These are phyloP conservation scores for Leccinum uliginosum DNA, from an alignment of 768 basidiomycete genomes.

Conservation along the genomic window DNA sequence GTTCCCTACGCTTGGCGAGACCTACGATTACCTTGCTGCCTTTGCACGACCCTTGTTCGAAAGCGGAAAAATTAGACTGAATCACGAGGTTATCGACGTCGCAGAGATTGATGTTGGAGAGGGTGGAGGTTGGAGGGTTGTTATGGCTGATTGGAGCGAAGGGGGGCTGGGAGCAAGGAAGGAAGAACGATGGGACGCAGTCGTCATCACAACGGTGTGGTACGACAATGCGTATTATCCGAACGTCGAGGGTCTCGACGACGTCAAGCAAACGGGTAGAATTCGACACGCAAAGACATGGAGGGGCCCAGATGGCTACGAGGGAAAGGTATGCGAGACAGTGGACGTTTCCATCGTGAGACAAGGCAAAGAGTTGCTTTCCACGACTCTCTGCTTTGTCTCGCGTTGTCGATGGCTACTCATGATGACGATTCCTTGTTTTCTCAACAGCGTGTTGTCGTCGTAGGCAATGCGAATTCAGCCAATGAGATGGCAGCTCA, in stretches of 20 bases:
- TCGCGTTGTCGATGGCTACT: background rate
- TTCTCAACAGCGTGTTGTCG: constrained; percentile 35
- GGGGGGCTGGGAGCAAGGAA: constrained; percentile 16
- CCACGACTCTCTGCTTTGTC: background rate
- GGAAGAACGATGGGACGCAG: constrained; percentile 45
- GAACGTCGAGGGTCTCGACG: constrained; percentile 38
- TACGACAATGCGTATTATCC: constrained; percentile 46
- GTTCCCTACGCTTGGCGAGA: constrained; percentile 28
- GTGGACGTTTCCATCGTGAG: background rate
- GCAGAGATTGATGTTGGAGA: constrained; percentile 30
- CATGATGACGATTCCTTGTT: background rate
- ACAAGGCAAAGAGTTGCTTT: background rate
- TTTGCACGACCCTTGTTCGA: constrained; percentile 25
- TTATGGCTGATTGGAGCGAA: constrained; percentile 34
- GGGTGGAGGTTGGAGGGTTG: constrained; percentile 37
- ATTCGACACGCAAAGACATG: constrained; percentile 42
- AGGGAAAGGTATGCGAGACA: constrained; percentile 26
- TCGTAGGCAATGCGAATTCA: constrained; percentile 51
- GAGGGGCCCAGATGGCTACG: constrained; percentile 36
- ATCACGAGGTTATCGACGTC: constrained; percentile 37
- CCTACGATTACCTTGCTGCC: constrained; percentile 22
- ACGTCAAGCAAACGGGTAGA: constrained; percentile 30
- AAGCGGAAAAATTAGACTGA: constrained; percentile 35
- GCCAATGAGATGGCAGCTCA: constrained; percentile 51
- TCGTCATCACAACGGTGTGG: constrained; percentile 44